Evolutionary conservation across 2,329 filamentous ascomycete genomes (phyloP), one percentile per base, ranked within the genome.

Genomic region (Pleoardoris graminearum): DNA sequence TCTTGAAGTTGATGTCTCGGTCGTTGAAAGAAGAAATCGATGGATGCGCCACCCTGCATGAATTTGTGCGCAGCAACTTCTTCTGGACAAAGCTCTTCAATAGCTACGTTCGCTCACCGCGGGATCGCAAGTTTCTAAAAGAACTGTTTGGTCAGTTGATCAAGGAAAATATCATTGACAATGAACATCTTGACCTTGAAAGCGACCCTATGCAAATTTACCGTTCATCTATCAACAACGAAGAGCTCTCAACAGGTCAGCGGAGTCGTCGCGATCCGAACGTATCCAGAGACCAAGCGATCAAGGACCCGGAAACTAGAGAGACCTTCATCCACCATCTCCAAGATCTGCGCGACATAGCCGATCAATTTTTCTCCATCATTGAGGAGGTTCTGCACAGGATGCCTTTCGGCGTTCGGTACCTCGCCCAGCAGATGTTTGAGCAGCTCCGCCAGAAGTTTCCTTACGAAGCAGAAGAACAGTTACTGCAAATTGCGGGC

Each of bases 161-260:
- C 61, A 88, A 89, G 57, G 90, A 96, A 69, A 93, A 94, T 68
- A 91, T 99, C 65, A 87, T 97, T 49, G 94, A 96, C 49, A 94
- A 97, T 62, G 87, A 91, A 11, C 88, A 87, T 4, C 80, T 99
- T 29, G 93, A 99, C 70, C 80, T 99, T 22, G 94, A 99, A 75
- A 97, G 93, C 70, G 94, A 99, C 68, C 94, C 94, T 0, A 88
- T 97, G 79, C 93, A 97, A 64, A 99, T 99, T 51, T 97, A 99
- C 75, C 85, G 90, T 36, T 94, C 91, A 4, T 87, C 91, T 12
- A 95, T 99, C 76, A 97, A 95, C 77, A 96, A 99, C 65, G 93
- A 97, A 73, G 94, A 99, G 75, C 84, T 99, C 21, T 87, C 91
- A 16, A 99, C 94, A 0, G 94, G 94, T 4, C 85, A 86, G 59